Evolutionary conservation across 2,329 filamentous ascomycete species (phyloP), one percentile per base, ranked within the genome.

Genomic region (Salinomyces thailandicus): DNA sequence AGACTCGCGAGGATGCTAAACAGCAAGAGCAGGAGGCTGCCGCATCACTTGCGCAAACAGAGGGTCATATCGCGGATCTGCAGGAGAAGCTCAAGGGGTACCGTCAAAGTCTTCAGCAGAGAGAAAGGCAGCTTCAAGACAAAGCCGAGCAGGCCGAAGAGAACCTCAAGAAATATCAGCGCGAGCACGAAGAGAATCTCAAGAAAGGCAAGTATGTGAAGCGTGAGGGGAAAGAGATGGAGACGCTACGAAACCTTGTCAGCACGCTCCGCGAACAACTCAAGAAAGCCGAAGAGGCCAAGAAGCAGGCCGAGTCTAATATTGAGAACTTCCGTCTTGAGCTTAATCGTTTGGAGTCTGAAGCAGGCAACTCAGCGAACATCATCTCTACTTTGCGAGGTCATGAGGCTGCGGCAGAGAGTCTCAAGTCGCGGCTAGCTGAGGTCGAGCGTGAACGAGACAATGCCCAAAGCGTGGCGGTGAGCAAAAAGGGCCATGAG

Each of bases 201-300:
- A 64, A 63, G 41, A 65, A 69, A 46, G 62, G 72, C 9, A 60
- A 66, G 57, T 42, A 66, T 66, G 48, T 58, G 67, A 13, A 62
- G 65, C 27, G 46, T 46, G 63, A 62, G 33, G 67, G 73, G 43
- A 76, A 75, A 57, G 66, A 67, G 13, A 56, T 55, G 17, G 63
- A 67, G 17, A 72, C 73, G 1, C 55, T 77, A 34, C 69, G 74
- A 37, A 61, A 63, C n/a, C 53, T 78, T 14, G 66, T 77, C 22
- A 64, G 65, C n/a, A 71, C 59, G 19, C 58, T 78, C 15, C 67
- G 68, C 22, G 60, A 61, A 13, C 69, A 77, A 48, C 52, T 75
- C 11, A 67, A 69, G 50, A 61, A 67, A n/a, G 67, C 69, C 1
- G 70, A 76, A 43, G 56, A 60, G 5, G 64, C 64, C 15, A 63